Evolutionary conservation across 495 filamentous ascomycete species (phyloP).

Genomic region (Aspergillus nidulans): DNA sequence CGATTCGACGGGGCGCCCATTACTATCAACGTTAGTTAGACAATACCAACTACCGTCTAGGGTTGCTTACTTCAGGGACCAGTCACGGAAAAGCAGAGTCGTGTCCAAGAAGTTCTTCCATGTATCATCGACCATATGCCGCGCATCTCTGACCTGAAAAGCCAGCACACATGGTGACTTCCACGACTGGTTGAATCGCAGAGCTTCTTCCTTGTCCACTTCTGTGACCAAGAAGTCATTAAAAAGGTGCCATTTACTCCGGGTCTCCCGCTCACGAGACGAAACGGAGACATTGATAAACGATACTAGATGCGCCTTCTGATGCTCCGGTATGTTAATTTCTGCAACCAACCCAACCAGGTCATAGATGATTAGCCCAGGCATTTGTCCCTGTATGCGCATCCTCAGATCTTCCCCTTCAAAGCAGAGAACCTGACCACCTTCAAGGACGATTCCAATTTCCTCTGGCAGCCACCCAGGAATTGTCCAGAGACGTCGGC

Average conservation of each 20-base stretch:
- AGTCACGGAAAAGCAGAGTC: slow-evolving; percentile 73
- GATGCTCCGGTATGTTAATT: slow-evolving; percentile 74
- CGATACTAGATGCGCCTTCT: slow-evolving; percentile 87
- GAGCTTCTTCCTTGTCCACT: slow-evolving; percentile 73
- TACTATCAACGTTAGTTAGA: slow-evolving; percentile 15
- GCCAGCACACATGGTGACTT: slow-evolving; percentile 83
- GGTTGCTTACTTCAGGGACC: slow-evolving; percentile 52
- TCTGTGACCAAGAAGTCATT: slow-evolving; percentile 93
- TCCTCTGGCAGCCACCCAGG: slow-evolving; percentile 90
- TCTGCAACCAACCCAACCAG: slow-evolving; percentile 87
- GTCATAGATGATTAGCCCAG: slow-evolving; percentile 76
- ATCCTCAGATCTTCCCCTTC: slow-evolving; percentile 73
- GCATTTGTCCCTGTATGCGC: slow-evolving; percentile 56
- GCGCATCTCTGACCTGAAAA: slow-evolving; percentile 73
- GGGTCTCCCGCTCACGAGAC: slow-evolving; percentile 43
- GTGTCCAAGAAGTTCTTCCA: slow-evolving; percentile 86
- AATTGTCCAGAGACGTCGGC: slow-evolving; percentile 75
- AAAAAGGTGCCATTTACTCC: slow-evolving; percentile 84
- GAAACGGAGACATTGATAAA: slow-evolving; percentile 84
- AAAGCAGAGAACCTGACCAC: slow-evolving; percentile 79
- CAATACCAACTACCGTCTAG: background rate
- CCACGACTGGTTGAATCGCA: slow-evolving; percentile 84
- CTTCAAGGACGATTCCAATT: slow-evolving; percentile 80
- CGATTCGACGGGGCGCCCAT: slow-evolving; percentile 36
- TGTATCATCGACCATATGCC: slow-evolving; percentile 70